Percentiles rank a stretch among this genome's conserved stretches.
Conservation (phyloP, 805 yeast genomes). For the Sungouiozyma intestinalis region DNA sequence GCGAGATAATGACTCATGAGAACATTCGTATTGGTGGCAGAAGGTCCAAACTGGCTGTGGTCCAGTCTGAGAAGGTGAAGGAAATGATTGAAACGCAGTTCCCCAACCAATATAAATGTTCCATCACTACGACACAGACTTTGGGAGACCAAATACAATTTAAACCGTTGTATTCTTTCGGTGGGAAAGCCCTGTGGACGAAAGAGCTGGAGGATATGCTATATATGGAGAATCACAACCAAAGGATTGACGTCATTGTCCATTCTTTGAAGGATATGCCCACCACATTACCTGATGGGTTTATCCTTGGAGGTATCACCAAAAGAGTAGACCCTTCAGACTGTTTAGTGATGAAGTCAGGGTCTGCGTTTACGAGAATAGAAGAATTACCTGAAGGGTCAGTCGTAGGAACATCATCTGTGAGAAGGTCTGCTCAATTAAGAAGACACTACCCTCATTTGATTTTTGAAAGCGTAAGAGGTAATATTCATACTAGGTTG, state of each 20-base stretch:
- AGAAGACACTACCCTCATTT: constrained; percentile 68
- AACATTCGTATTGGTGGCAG: constrained; percentile 68
- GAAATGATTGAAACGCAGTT: constrained; percentile 44
- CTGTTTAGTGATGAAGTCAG: constrained; percentile 67
- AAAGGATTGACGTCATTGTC: constrained; percentile 76
- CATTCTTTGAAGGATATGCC: constrained; percentile 93
- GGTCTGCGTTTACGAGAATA: constrained; percentile 52
- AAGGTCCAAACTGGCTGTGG: constrained; percentile 76
- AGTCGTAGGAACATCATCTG: constrained; percentile 88
- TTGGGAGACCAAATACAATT: constrained; percentile 82
- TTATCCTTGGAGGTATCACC: constrained; percentile 78
- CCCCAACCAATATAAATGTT: constrained; percentile 58
- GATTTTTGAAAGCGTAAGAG: constrained; percentile 75
- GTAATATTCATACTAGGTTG: constrained; percentile 72
- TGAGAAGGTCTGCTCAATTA: constrained; percentile 88
- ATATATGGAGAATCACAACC: constrained; percentile 49
- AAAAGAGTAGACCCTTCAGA: constrained; percentile 90
- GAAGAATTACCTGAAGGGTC: constrained; percentile 75
- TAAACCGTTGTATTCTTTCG: constrained; percentile 85
- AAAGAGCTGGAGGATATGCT: constrained; percentile 80
- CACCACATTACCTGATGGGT: constrained; percentile 79
- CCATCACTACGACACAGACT: constrained; percentile 71
- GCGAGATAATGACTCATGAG: constrained; percentile 8
- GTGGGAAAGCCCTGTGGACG: constrained; percentile 96
- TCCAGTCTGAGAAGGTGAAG: constrained; percentile 71